These are phyloP conservation scores for Rhodamnia rubescens DNA, from an alignment of 345 rosid species.

Conservation along the genomic window DNA sequence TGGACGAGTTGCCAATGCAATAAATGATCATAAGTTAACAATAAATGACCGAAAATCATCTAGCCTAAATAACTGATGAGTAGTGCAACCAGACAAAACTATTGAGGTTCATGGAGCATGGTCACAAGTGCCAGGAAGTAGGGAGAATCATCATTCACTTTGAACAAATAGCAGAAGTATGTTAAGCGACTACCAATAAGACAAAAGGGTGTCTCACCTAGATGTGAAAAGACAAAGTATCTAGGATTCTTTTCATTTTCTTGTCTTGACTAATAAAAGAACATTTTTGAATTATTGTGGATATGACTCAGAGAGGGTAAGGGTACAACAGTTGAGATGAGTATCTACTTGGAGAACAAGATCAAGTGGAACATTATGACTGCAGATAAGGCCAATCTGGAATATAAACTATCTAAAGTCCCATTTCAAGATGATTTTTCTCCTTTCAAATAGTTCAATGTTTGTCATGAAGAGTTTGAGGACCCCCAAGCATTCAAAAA, in stretches of 20 bases:
- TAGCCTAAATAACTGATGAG: neutral
- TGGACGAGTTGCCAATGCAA: neutral
- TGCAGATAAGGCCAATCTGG: neutral
- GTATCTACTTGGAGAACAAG: neutral
- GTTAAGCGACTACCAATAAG: neutral
- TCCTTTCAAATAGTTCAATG: neutral
- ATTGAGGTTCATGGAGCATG: neutral
- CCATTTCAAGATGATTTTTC: neutral
- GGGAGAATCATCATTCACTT: neutral
- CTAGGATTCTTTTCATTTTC: neutral
- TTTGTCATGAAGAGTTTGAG: neutral
- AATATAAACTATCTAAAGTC: neutral
- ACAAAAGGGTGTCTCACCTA: neutral
- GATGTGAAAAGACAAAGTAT: neutral
- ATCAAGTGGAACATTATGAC: neutral
- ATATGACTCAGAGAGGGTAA: neutral
- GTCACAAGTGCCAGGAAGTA: neutral
- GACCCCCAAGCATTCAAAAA: neutral
- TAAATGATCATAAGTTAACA: neutral
- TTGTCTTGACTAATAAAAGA: neutral
- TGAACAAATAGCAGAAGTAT: neutral
- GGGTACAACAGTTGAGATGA: neutral
- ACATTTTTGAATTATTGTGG: neutral
- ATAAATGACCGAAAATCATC: neutral
- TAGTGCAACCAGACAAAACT: neutral